Base-by-base conservation (phyloP, 225 moss, liverwort and hornwort genomes). In the Pseudoscleropodium purum region DNA sequence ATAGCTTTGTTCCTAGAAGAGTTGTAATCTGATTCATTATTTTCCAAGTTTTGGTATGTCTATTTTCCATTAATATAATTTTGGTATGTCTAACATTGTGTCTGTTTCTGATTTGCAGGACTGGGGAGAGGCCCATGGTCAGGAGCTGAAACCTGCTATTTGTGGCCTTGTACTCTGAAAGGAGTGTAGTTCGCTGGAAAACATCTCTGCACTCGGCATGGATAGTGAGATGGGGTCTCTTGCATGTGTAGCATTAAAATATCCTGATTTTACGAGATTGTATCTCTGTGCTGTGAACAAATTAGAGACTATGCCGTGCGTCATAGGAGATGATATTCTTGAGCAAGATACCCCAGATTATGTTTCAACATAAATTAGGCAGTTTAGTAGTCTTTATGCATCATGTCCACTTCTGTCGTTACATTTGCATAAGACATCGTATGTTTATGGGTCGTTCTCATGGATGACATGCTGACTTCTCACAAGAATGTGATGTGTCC, bases 191-290 rank as follows among this genome's bases (percentile, higher is more conserved):
- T 79, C 89, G 88, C 91, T 90, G 91, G 91, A 92, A 93, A 87
- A 91, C 92, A 94, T 94, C 91, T 94, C 93, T 93, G 91, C 91
- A 94, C 91, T 90, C 79, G 93, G 94, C 94, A 94, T 92, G 92
- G 91, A 92, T 93, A 94, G 93, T 93, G 94, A 91, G 90, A 94
- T 94, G 94, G 94, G 93, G 94, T 93, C 90, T 93, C 93, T 93
- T 93, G 94, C 93, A 93, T 90, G 90, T 94, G 94, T 94, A 93
- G 94, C 93, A 94, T 91, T 94, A 94, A 91, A 91, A 91, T 94
- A 94, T 94, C 90, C 90, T 90, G 92, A 92, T 91, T 93, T 94
- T 92, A 91, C 90, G 90, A 92, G 93, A 94, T 92, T 92, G 82
- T 90, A 91, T 94, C 92, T 87, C 92, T 91, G 88, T 91, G 92